Evolutionary conservation across 768 basidiomycete species (phyloP).

Genomic region (Pulveroboletus ravenelii): DNA sequence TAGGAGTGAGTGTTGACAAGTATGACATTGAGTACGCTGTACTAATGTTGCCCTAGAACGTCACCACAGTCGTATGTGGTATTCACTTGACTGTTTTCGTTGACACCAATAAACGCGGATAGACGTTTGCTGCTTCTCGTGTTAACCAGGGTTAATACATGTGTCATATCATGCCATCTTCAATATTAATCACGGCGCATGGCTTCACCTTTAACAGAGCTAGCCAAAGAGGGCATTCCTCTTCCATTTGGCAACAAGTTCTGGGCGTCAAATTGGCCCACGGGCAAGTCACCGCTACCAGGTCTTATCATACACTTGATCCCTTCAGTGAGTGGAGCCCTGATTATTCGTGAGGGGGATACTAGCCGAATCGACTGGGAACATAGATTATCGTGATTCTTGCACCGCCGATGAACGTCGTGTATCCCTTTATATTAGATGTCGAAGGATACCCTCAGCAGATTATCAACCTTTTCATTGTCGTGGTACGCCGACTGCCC

Average conservation of each 20-base stretch:
- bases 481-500: conserved; percentile 37
- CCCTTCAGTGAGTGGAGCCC: conserved; percentile 36
- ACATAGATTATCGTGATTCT: conserved; percentile 49
- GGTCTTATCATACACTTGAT: conserved; percentile 54
- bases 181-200: too few relatives aligned
- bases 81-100: not conserved
- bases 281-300: conserved; percentile 51
- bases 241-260: conserved; percentile 54
- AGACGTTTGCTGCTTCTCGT: conserved; percentile 49
- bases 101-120: not conserved
- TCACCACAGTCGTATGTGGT: conserved; percentile 29
- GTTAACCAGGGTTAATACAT: conserved; percentile 45
- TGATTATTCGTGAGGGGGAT: not conserved
- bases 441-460: conserved; percentile 47
- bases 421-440: conserved; percentile 59
- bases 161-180: not conserved
- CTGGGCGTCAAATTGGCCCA: conserved; percentile 62
- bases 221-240: conserved; percentile 61
- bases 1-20: conserved; percentile 26
- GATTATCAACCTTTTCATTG: conserved; percentile 53
- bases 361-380: not conserved
- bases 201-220: conserved; percentile 31
- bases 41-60: conserved; percentile 23
- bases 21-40: not conserved
- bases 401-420: conserved; percentile 48